A percentile compares a stretch with the other conserved stretches of the same genome.
Evolutionary conservation across 768 basidiomycete species (phyloP).

Genomic region (Tephrocybe rancida): DNA sequence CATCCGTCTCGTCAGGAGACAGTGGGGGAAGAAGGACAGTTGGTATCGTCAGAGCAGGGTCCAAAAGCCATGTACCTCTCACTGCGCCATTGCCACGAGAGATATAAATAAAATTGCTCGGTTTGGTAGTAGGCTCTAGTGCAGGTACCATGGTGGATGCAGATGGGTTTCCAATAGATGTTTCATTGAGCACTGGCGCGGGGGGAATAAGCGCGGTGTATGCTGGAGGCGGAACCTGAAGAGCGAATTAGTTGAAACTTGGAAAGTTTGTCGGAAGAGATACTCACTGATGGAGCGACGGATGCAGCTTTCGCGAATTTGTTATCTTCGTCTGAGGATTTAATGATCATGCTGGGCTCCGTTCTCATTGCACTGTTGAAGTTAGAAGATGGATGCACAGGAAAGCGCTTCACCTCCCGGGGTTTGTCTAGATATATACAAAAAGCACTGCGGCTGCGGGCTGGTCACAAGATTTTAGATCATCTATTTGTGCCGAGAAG

Average conservation of each 20-base stretch:
- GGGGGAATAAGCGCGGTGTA: slow-evolving; percentile 15
- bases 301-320: slow-evolving; percentile 1
- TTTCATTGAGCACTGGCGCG: background rate
- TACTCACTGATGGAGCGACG: slow-evolving; percentile 6
- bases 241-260: background rate
- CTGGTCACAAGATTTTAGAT: too few relatives aligned
- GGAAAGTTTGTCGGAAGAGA: background rate
- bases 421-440: too few relatives aligned
- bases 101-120: slow-evolving; percentile 35
- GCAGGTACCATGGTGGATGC: background rate
- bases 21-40: slow-evolving; percentile 40
- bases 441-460: too few relatives aligned
- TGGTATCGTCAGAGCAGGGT: slow-evolving; percentile 44
- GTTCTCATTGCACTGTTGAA: slow-evolving; percentile 1
- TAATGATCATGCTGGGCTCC: slow-evolving; percentile 6
- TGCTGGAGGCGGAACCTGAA: slow-evolving; percentile 20
- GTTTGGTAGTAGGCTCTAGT: slow-evolving; percentile 24
- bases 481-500: too few relatives aligned
- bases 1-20: slow-evolving; percentile 32
- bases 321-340: slow-evolving; percentile 9
- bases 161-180: background rate
- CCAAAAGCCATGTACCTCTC: slow-evolving; percentile 42
- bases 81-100: slow-evolving; percentile 29
- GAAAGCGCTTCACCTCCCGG: too few relatives aligned
- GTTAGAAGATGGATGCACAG: background rate